Evolutionary conservation across 306 rosid genomes (phyloP).

Genomic region (Trifolium fragiferum): DNA sequence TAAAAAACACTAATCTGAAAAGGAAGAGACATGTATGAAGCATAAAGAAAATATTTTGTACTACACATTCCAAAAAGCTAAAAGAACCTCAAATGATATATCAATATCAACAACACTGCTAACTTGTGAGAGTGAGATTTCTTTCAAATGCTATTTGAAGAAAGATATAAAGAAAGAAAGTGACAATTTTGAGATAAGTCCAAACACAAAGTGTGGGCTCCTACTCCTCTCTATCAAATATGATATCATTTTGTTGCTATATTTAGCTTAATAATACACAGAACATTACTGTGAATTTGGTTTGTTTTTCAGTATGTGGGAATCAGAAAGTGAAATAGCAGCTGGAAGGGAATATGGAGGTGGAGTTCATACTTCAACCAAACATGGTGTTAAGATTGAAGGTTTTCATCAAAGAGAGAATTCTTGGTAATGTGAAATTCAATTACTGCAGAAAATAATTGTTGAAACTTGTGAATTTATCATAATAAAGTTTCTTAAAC

Average conservation of each 20-base stretch:
- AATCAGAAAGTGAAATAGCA: constrained; percentile 78
- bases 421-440: constrained; percentile 59
- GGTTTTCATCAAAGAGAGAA: constrained; percentile 81
- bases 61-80: constrained; percentile 27
- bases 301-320: constrained; percentile 75
- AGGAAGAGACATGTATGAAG: constrained; percentile 32
- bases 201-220: constrained; percentile 80
- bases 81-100: constrained; percentile 43
- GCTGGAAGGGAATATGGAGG: constrained; percentile 66
- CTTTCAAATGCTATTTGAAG: constrained; percentile 41
- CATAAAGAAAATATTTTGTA: constrained; percentile 35
- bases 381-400: constrained; percentile 71
- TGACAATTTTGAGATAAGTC: constrained; percentile 65
- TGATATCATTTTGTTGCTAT: constrained; percentile 41
- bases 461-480: neutral
- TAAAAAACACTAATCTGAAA: constrained; percentile 4
- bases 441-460: constrained; percentile 17
- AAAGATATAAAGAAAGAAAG: constrained; percentile 44
- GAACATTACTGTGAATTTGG: constrained; percentile 31
- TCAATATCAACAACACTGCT: constrained; percentile 41
- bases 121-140: constrained; percentile 57
- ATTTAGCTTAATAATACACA: constrained; percentile 12
- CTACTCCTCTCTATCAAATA: constrained; percentile 33
- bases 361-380: constrained; percentile 69
- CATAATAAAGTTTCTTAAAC: constrained; percentile 23